Base-by-base conservation (phyloP, 331 rosid genomes). In the Acacia pycnantha region DNA sequence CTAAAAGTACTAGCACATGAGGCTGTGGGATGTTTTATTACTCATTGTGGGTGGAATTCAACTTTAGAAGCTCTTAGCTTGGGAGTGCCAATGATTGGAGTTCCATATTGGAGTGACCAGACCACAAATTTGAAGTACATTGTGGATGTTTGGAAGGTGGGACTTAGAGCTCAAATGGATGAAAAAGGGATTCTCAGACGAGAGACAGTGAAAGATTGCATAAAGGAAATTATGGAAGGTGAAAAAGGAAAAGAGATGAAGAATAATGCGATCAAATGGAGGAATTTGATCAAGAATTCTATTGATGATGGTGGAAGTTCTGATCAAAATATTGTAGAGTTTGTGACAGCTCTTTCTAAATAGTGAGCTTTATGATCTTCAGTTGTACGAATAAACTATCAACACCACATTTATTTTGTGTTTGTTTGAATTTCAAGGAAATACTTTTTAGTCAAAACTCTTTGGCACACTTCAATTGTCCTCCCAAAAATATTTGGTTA, bases 1-100 rank as follows among this genome's bases (percentile, higher is more conserved):
- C 44, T 65, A 7, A 31, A 0, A 35, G 72, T 35, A 1, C 47
- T 67, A 4, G n/a, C 72, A 18, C 72, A 67, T 35, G 72, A 67
- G 26, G 72, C 72, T 67, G 72, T 67, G 27, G 72, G 72, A 18
- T 67, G 72, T 11, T 67, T 67, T 67, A 22, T 67, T 18, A 67
- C 72, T 33, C 72, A 67, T 35, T 67, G 47, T 35, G 72, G 72
- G 9, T 67, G 72, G 72, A 67, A 67, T 67, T 67, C 72, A 0
- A 67, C 72, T 33, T 7, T 67, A 40, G 72, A 67, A 67, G 47
- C 72, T 67, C 24, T 67, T 22, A 67, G 72, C 26, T 33, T 67
- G 11, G 72, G 47, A 33, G 47, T 67, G 37, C 72, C 72, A 16
- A 35, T 67, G 72, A 35, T 67, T 67, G 72, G 24, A 8, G 47